Base-by-base conservation (phyloP, 1,284 basidiomycete species). In the Cutaneotrichosporon cavernicola region DNA sequence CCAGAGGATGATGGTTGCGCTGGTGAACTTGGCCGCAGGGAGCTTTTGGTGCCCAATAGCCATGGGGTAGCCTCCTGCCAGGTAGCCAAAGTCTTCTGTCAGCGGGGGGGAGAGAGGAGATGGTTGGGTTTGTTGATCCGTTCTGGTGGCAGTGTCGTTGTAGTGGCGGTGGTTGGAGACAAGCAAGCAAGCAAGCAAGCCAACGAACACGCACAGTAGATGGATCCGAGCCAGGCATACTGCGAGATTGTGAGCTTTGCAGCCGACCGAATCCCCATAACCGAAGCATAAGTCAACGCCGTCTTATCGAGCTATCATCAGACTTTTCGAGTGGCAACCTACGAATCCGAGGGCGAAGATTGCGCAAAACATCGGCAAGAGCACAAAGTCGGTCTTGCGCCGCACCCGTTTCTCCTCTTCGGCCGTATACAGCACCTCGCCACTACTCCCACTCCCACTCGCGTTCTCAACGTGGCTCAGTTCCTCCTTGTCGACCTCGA, bases 51-150 rank as follows among this genome's bases (percentile, higher is more conserved):
- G 70, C 13, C 63, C 56, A 53, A 61, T 46, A n/a, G 62, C 63
- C 59, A 67, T 66, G 32, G 71, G 71, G 56, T 67, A 72, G 31
- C 65, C 56, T 47, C 69, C 69, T 21, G 68, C 59, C 6, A 72
- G 67, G 60, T 64, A 66, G 0, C 71, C 71, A n/a, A 69, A n/a
- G 21, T 56, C 66, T 68, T 32, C 14, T 8, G 61, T 64, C 30
- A 64, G 62, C 9, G 11, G 31, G 14, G 16, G 16, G 34, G 9
- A 22, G 8, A 3, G 43, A 18, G 43, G 16, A 21, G 13, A n/a
- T 26, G 26, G 26, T 26, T 26, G 26, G 26, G 26, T 1, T 26
- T 26, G 26, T 26, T n/a, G n/a, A n/a, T n/a, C n/a, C 26, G 26
- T 26, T 26, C 2, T 26, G 26, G 26, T 26, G 26, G 26, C 26